Conservation (phyloP, 2,329 filamentous ascomycete species). For the Reticulascus tulasneorum region DNA sequence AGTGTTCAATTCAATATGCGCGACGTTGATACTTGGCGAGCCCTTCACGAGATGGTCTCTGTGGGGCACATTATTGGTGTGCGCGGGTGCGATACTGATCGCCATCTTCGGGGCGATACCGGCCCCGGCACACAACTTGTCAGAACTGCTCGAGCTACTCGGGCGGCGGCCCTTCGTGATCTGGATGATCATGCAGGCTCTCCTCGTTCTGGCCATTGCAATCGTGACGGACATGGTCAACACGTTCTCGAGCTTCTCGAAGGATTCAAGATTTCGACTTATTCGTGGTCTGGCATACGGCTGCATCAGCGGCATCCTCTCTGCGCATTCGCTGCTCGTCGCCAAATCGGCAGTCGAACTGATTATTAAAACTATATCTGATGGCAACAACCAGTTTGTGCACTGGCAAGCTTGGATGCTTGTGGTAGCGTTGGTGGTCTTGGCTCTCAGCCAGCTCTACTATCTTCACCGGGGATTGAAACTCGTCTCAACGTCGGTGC, state of each 20-base stretch:
- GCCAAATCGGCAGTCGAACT: conserved; percentile 97
- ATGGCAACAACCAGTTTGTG: conserved; percentile 88
- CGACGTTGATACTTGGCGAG: conserved; percentile 85
- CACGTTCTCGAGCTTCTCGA: conserved; percentile 47
- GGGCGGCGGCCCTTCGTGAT: conserved; percentile 71
- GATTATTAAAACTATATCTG: conserved; percentile 78
- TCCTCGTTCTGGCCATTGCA: conserved; percentile 68
- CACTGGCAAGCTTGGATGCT: conserved; percentile 95
- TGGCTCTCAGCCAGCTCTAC: conserved; percentile 89
- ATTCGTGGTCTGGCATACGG: conserved; percentile 83
- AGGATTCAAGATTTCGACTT: conserved; percentile 66
- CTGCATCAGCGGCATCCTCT: conserved; percentile 85
- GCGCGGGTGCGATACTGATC: conserved; percentile 82
- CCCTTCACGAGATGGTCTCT: conserved; percentile 94
- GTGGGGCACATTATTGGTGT: conserved; percentile 83
- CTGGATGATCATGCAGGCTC: conserved; percentile 80
- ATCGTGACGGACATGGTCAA: conserved; percentile 55
- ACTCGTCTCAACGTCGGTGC: conserved; percentile 87
- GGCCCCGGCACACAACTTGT: conserved; percentile 83
- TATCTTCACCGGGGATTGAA: conserved; percentile 93
- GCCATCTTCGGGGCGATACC: conserved; percentile 91
- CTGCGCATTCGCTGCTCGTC: conserved; percentile 86
- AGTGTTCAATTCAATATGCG: conserved; percentile 98
- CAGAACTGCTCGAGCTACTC: conserved; percentile 75
- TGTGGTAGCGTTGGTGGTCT: conserved; percentile 70